Evolutionary conservation across 139 green algal species (phyloP), one percentile per base, ranked within the genome.

Genomic region (Yamagishiella unicocca): DNA sequence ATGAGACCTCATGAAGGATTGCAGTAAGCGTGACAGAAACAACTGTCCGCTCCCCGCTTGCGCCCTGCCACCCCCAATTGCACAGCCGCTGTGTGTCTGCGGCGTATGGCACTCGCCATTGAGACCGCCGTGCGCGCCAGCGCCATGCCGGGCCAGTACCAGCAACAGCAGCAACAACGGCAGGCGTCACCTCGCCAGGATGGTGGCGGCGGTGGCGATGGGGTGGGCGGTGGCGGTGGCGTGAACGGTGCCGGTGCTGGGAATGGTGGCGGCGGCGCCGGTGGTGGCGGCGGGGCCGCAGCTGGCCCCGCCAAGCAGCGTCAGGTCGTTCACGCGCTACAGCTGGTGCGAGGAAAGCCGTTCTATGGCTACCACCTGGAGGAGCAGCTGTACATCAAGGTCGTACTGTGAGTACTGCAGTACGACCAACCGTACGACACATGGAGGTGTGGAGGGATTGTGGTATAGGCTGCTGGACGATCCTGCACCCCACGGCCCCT

Each of bases 291-390:
- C 83, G 19, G n/a, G 27, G 85, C 53, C 86, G 78, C 79, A 70
- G n/a, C 72, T 66, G 45, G 43, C 33, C 12, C 25, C n/a, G 61
- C 93, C 61, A 74, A 78, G 38, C 70, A 55, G 64, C 79, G 88
- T 70, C 95, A 96, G 81, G 78, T 92, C 29, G 94, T 99, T 31
- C 93, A 95, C 73, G 85, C 90, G 68, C 61, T 95, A 55, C 88
- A 92, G 61, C 88, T 99, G 54, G 97, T 99, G 77, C 90, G 93
- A 0, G 97, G 88, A 4, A 89, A 77, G 10, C 88, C 92, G 5
- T 96, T 99, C 76, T 99, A 99, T 83, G 97, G 97, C 77, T 99
- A 95, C 90, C 93, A 98, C 55, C 29, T 91, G 2, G 73, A 96
- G 0, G 95, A 99, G 40, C 58, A 78, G 14, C 70, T 98, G 27